Evolutionary conservation across 2,329 filamentous ascomycete genomes (phyloP).

Genomic region (Epichloe glyceriae): DNA sequence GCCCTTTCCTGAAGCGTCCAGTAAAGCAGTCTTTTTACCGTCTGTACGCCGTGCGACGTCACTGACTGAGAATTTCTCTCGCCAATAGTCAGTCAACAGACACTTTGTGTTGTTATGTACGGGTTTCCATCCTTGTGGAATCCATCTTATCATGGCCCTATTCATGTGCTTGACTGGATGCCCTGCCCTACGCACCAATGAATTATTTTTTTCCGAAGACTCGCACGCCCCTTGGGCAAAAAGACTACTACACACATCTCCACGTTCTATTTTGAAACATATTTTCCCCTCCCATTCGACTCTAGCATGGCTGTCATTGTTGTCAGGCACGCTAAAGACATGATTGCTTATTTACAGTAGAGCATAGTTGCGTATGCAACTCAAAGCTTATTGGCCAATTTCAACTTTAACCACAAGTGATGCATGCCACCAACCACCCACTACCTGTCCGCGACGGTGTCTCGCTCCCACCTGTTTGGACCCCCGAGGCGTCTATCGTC

Average conservation of each 20-base stretch:
- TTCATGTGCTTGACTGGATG: not conserved
- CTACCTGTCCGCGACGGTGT: not conserved
- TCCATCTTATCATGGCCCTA: not conserved
- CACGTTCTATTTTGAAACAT: conserved; percentile 6
- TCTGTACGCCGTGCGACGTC: too few relatives aligned
- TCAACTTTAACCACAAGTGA: conserved; percentile 1
- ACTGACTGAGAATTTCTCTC: too few relatives aligned
- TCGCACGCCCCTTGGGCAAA: conserved; percentile 1
- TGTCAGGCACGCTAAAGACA: not conserved
- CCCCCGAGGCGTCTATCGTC: not conserved
- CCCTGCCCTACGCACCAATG: not conserved
- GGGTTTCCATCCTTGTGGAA: too few relatives aligned
- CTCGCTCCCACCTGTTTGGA: not conserved
- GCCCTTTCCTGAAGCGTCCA: not conserved
- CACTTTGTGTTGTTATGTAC: too few relatives aligned
- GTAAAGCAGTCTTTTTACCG: not conserved
- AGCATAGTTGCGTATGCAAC: too few relatives aligned
- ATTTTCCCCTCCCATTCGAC: not conserved
- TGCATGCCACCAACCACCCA: not conserved
- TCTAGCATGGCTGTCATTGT: not conserved
- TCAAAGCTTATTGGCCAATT: not conserved
- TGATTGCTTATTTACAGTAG: too few relatives aligned
- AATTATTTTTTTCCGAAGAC: not conserved
- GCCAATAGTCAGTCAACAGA: too few relatives aligned
- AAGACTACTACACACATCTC: not conserved